These are phyloP conservation scores for Emmonsia crescens DNA, from an alignment of 2,329 filamentous ascomycete species.

Conservation along the genomic window DNA sequence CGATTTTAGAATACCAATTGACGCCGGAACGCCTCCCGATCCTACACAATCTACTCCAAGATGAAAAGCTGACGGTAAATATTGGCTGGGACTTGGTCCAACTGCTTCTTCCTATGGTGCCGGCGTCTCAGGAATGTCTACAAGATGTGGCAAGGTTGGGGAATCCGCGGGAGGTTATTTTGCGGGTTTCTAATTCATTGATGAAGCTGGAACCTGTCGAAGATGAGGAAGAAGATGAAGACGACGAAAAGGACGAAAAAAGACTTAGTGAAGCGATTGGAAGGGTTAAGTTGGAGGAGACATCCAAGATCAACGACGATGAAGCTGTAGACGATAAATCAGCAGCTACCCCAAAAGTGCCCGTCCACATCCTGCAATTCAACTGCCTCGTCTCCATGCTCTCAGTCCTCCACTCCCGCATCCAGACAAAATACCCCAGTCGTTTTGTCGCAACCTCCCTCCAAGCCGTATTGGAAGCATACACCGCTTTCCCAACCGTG, in stretches of 20 bases:
- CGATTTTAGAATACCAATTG: constrained; percentile 54
- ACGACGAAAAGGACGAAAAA: constrained; percentile 16
- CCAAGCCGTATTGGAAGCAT: constrained; percentile 50
- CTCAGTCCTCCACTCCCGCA: constrained; percentile 47
- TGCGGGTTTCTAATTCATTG: constrained; percentile 52
- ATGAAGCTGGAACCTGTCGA: constrained; percentile 43
- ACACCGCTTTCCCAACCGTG: constrained; percentile 44
- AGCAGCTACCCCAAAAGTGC: constrained; percentile 7
- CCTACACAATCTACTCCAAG: constrained; percentile 49
- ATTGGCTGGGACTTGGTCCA: constrained; percentile 59
- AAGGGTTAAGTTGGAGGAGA: constrained; percentile 14
- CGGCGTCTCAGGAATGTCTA: constrained; percentile 47
- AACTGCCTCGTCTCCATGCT: constrained; percentile 41
- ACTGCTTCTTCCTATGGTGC: constrained; percentile 49
- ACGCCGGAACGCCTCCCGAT: constrained; percentile 46
- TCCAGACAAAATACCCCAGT: constrained; percentile 54
- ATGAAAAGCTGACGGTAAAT: constrained; percentile 49
- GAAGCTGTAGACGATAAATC: constrained; percentile 8
- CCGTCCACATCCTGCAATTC: constrained; percentile 29
- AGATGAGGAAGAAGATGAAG: constrained; percentile 24
- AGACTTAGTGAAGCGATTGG: constrained; percentile 7
- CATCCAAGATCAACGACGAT: constrained; percentile 10
- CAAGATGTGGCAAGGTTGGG: constrained; percentile 51
- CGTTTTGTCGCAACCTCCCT: constrained; percentile 54
- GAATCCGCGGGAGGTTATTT: constrained; percentile 53